phyloP scores from a whole-genome alignment of 495 filamentous ascomycete species.

The Penicillium desertorum region DNA sequence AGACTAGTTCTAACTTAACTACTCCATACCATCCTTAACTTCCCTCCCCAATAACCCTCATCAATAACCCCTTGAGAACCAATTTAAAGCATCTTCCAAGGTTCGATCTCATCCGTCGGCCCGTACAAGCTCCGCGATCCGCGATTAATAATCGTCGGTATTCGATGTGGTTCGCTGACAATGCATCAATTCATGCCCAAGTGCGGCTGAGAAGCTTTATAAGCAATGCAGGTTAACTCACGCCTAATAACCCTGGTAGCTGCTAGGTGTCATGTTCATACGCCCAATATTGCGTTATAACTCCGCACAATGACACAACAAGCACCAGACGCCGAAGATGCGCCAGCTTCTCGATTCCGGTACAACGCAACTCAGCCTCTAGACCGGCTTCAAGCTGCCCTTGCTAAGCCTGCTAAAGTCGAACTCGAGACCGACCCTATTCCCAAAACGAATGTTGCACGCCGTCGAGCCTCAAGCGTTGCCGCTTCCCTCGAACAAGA shows the following conservation, averaged over 20 bases:
- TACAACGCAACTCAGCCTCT: constrained; percentile 24
- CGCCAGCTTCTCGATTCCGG: constrained; percentile 12
- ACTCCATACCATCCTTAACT: background rate
- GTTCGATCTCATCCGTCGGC: constrained; percentile 4
- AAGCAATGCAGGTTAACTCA: background rate
- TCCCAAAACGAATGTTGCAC: constrained; percentile 22
- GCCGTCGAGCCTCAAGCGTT: constrained; percentile 24
- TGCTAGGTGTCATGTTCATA: background rate
- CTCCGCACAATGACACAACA: constrained; percentile 12
- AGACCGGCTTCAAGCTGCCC: constrained; percentile 11
- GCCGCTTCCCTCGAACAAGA: constrained; percentile 26
- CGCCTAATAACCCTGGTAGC: background rate
- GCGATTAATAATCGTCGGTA: constrained; percentile 28
- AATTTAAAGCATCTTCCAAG: no score
- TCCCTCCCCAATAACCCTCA: background rate
- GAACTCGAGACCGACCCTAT: constrained; percentile 8
- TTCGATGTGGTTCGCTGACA: constrained; percentile 14
- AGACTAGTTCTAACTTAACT: background rate
- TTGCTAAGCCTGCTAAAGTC: constrained; percentile 2
- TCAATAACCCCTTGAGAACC: background rate
- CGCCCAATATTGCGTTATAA: constrained; percentile 6
- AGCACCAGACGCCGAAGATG: constrained; percentile 2
- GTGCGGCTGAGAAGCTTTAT: constrained; percentile 10
- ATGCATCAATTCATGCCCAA: constrained; percentile 14
- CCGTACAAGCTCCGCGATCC: background rate